Percentiles rank a stretch among this genome's conserved stretches.
Conservation (phyloP, 768 basidiomycete genomes). For the Multifurca ochricompacta region DNA sequence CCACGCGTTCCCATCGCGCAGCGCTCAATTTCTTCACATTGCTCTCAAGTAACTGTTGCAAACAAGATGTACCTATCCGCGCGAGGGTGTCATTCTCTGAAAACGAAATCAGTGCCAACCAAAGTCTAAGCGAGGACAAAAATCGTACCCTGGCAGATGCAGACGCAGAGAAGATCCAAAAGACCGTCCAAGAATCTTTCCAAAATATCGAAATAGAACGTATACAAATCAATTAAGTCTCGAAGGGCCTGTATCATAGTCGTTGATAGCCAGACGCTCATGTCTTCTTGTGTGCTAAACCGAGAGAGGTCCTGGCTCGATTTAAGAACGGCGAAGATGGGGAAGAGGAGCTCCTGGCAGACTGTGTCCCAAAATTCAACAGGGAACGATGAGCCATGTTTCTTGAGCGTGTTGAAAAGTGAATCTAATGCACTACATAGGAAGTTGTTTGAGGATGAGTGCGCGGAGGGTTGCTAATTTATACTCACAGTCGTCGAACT, state of each 20-base stretch:
- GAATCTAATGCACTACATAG: slow-evolving; percentile 84
- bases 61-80: slow-evolving; percentile 93
- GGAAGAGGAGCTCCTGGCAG: slow-evolving; percentile 93
- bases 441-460: background rate
- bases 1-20: slow-evolving; percentile 83
- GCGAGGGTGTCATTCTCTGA: slow-evolving; percentile 97
- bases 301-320: slow-evolving; percentile 88
- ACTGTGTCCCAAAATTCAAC: slow-evolving; percentile 98
- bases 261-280: slow-evolving; percentile 98
- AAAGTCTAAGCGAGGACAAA: background rate
- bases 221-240: slow-evolving; percentile 91
- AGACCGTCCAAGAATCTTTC: slow-evolving; percentile 90
- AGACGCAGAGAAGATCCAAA: slow-evolving; percentile 86
- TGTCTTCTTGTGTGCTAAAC: slow-evolving; percentile 94
- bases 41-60: slow-evolving; percentile 91
- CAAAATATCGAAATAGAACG: slow-evolving; percentile 87
- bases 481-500: slow-evolving; percentile 84
- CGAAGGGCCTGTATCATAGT: slow-evolving; percentile 98
- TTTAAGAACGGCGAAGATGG: slow-evolving; percentile 93
- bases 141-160: slow-evolving; percentile 91
- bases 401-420: slow-evolving; percentile 88
- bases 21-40: slow-evolving; percentile 84
- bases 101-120: slow-evolving; percentile 2
- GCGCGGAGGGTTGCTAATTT: background rate
- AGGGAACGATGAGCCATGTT: slow-evolving; percentile 75